These are phyloP conservation scores for Vickermania spadyakhi DNA, from an alignment of 208 protist species.

Conservation along the genomic window DNA sequence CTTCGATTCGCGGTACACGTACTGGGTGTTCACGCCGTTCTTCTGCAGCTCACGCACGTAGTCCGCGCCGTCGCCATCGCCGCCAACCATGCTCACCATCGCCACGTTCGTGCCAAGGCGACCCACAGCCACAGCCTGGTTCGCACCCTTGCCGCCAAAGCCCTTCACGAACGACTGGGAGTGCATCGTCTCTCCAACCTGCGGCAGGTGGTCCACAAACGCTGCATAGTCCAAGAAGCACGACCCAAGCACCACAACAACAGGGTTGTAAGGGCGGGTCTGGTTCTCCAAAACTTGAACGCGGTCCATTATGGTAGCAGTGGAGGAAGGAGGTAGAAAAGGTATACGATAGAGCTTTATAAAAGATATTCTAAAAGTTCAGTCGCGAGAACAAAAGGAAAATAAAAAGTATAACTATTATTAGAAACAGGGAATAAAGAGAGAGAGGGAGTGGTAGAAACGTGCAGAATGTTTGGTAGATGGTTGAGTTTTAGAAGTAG, in stretches of 20 bases:
- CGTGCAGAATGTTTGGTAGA: no score
- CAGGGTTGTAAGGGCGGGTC: conserved; percentile 21
- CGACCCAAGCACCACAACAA: conserved; percentile 80
- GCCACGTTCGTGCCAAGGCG: conserved; percentile 71
- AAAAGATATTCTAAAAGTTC: no score
- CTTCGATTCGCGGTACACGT: conserved; percentile 39
- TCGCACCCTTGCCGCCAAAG: conserved; percentile 93
- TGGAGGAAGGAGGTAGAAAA: neutral
- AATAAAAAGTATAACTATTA: no score
- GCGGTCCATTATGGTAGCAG: conserved; percentile 33
- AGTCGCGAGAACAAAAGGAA: no score
- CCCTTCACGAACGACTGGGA: conserved; percentile 74
- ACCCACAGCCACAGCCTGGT: conserved; percentile 83
- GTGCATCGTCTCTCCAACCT: conserved; percentile 90
- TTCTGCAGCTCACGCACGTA: conserved; percentile 75
- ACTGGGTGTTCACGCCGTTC: conserved; percentile 72
- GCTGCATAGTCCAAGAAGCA: conserved; percentile 89
- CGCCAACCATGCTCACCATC: conserved; percentile 85
- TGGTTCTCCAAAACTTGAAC: conserved; percentile 32
- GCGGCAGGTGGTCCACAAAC: conserved; percentile 81
- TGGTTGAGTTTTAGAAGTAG: no score
- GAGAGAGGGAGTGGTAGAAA: no score
- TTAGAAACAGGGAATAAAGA: no score
- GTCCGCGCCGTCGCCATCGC: conserved; percentile 74
- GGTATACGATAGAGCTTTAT: no score